phyloP scores from a whole-genome alignment of 2,329 filamentous ascomycete species.

The Botrytis pseudocinerea region DNA sequence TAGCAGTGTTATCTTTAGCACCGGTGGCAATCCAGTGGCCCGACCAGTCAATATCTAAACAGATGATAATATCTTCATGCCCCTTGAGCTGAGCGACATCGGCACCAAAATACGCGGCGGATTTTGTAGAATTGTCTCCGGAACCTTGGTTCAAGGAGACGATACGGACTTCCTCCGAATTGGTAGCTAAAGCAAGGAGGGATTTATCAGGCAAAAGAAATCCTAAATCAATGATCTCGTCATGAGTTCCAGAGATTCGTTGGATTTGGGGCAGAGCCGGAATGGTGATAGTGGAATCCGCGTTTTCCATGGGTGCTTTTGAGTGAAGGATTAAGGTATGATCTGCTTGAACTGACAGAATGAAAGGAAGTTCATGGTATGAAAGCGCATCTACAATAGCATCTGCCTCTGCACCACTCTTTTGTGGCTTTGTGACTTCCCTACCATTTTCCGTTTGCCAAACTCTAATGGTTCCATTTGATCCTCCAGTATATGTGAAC shows the following conservation, averaged over 20 bases:
- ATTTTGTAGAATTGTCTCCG: slow-evolving; percentile 34
- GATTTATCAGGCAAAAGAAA: slow-evolving; percentile 81
- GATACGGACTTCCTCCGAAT: slow-evolving; percentile 88
- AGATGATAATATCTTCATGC: slow-evolving; percentile 94
- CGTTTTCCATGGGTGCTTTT: slow-evolving; percentile 46
- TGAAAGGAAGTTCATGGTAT: slow-evolving; percentile 62
- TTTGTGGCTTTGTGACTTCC: slow-evolving; percentile 77
- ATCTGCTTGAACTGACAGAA: slow-evolving; percentile 84
- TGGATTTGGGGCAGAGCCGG: slow-evolving; percentile 52
- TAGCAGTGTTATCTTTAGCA: slow-evolving; percentile 93
- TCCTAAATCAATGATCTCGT: slow-evolving; percentile 93
- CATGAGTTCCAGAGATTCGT: slow-evolving; percentile 91
- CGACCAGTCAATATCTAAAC: slow-evolving; percentile 92
- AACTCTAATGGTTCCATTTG: slow-evolving; percentile 77
- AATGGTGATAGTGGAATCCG: slow-evolving; percentile 41
- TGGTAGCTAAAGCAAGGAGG: slow-evolving; percentile 86
- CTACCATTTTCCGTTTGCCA: slow-evolving; percentile 78
- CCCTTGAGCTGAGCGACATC: slow-evolving; percentile 85
- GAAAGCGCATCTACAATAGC: slow-evolving; percentile 73
- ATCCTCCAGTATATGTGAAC: slow-evolving; percentile 80
- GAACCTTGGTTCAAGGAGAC: slow-evolving; percentile 62
- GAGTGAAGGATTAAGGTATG: slow-evolving; percentile 82
- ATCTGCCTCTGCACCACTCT: slow-evolving; percentile 58
- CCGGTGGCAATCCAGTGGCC: slow-evolving; percentile 96
- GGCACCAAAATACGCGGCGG: slow-evolving; percentile 74